Evolutionary conservation across 148 eudicot species (phyloP).

Genomic region (Chenopodium quinoa): DNA sequence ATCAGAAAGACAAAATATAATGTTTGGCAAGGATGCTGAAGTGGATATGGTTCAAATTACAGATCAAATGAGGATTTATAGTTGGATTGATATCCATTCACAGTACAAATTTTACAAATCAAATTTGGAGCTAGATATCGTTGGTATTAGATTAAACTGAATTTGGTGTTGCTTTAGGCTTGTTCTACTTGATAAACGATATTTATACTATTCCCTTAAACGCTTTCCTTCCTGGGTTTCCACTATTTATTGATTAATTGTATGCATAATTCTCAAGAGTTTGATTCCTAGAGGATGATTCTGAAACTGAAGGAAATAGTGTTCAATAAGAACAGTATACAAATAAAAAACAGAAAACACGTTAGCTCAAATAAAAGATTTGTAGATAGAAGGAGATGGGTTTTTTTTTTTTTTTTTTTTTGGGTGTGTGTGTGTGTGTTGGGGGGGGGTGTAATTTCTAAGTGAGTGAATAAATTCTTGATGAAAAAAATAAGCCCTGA

Average conservation of each 20-base stretch:
- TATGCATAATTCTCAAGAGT: not conserved
- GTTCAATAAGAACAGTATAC: not conserved
- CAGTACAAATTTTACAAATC: too few relatives aligned
- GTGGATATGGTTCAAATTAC: too few relatives aligned
- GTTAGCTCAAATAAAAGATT: not conserved
- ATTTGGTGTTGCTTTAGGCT: not conserved
- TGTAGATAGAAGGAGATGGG: not conserved
- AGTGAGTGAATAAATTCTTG: not conserved
- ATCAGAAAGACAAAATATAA: not conserved
- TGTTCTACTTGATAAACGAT: too few relatives aligned
- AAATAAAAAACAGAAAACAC: too few relatives aligned
- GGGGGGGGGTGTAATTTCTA: too few relatives aligned
- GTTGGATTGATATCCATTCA: too few relatives aligned
- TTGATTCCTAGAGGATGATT: not conserved
- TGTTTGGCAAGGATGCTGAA: not conserved
- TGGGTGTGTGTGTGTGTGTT: too few relatives aligned
- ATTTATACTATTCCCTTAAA: too few relatives aligned
- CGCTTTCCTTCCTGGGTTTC: not conserved
- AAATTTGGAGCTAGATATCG: not conserved
- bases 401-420: too few relatives aligned
- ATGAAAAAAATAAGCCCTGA: not conserved
- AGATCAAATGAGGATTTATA: too few relatives aligned
- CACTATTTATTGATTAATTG: too few relatives aligned
- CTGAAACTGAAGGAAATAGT: not conserved
- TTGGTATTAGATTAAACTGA: not conserved